Conservation (phyloP, 1,284 basidiomycete genomes). For the Singerocomus rubriflavus region DNA sequence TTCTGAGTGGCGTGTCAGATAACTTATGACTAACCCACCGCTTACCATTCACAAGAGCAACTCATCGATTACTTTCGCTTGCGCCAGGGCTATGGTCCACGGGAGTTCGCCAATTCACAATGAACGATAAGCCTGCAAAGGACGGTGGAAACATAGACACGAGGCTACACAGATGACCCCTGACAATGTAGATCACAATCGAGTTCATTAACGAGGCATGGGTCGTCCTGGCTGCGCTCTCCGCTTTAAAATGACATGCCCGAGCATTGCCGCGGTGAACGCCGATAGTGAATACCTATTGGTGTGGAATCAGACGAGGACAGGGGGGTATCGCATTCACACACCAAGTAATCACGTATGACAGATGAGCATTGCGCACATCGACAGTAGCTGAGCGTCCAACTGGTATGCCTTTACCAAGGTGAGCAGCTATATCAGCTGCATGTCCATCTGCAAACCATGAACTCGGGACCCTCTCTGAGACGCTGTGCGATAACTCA, state of each 20-base stretch:
- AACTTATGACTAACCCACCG: constrained; percentile 9
- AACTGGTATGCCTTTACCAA: constrained; percentile 79
- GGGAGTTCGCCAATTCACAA: neutral
- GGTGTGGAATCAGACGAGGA: constrained; percentile 3
- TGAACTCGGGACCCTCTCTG: constrained; percentile 9
- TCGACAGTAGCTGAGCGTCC: constrained; percentile 86
- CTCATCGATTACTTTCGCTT: neutral
- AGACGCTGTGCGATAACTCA: constrained; percentile 35
- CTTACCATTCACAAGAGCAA: constrained; percentile 4
- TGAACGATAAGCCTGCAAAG: constrained; percentile 1
- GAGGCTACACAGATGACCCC: constrained; percentile 1
- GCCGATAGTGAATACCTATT: constrained; percentile 70
- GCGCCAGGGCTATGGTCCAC: neutral
- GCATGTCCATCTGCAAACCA: constrained; percentile 68
- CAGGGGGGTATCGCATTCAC: constrained; percentile 16
- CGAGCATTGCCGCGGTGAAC: constrained; percentile 47
- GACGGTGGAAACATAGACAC: constrained; percentile 1
- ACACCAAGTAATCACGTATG: constrained; percentile 95
- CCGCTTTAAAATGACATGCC: constrained; percentile 29
- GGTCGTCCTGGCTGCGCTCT: constrained; percentile 28
- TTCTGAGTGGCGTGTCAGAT: constrained; percentile 10
- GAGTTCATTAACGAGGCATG: constrained; percentile 24
- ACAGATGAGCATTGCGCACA: constrained; percentile 91
- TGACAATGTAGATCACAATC: neutral
- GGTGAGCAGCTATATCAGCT: constrained; percentile 60